Evolutionary conservation across 2,329 filamentous ascomycete species (phyloP), one percentile per base, ranked within the genome.

Genomic region (Pseudogymnoascus sp.): DNA sequence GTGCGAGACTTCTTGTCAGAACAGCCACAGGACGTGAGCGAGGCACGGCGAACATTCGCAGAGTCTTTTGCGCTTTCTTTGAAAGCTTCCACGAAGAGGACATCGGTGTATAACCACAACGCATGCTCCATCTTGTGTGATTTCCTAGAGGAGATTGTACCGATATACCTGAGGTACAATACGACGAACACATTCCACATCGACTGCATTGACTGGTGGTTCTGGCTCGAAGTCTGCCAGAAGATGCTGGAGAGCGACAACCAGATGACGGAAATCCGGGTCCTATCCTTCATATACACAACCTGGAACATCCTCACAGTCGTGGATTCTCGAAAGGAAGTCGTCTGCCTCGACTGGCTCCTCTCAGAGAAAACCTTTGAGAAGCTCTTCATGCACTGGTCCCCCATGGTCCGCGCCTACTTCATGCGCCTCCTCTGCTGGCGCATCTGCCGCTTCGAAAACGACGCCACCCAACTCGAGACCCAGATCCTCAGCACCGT

Each of bases 361-460:
- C 74, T 91, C 44, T 79, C 83, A 40, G 81, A 83, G 26, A 76
- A 81, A 5, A 79, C 85, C 35, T 90, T 90, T 71, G 82, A 86
- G 66, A 82, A 81, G 67, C 83, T 86, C 65, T 91, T 90, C 73
- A 87, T 83, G 68, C 87, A 90, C 69, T 90, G 88, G 88, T 90
- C 86, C 72, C 87, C 88, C 0, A 90, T 90, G 88, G 86, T 90
- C n/a, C 80, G 88, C 68, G 84, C 87, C 23, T 90, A 90, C 74
- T 90, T 83, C 69, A 89, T 89, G 80, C 85, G 88, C 35, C 74
- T 91, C 36, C 72, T 90, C 33, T 89, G 87, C 73, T 91, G 88
- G 88, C 82, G 87, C 62, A 71, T 90, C 35, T 87, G 83, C 63
- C 79, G 88, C 64, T 84, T 82, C 69, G 84, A 87, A 68, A 71